Evolutionary conservation across 2,329 filamentous ascomycete genomes (phyloP), one percentile per base, ranked within the genome.

Genomic region (Colletotrichum sidae): DNA sequence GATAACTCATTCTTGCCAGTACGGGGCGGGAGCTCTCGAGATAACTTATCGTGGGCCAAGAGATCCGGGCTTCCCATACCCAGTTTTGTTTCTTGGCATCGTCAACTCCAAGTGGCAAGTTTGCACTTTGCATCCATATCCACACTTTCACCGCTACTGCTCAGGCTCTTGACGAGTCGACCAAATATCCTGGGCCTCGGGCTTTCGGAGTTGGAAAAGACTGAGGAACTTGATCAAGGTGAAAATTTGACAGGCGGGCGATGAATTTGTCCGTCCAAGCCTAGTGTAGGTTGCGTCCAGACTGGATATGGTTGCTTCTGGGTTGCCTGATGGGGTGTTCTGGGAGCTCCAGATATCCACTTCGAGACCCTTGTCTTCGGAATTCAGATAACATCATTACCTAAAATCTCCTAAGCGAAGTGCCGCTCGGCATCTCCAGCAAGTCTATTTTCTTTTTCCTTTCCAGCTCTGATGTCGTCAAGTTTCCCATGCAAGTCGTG

Each of bases 31-130:
- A 60, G 17, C 46, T 10, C 1, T 37, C 11, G 11, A 39, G 49
- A 55, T 50, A 42, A 37, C 25, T 52, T 55, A 61, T 61, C 57
- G 51, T 37, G 35, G 15, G 62, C 62, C 62, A 65, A 62, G 57
- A 62, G 57, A 61, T 56, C 12, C 25, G 41, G 39, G 25, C 39
- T 46, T 42, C 38, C 44, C 10, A n/a, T 42, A 34, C 46, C 39
- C 15, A n/a, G 34, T 44, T 35, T 52, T 42, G 46, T 3, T 45
- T 37, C 62, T 62, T 65, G 62, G 57, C 57, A 37, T 11, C 25
- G 41, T 41, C 4, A 42, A 55, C 51, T 25, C n/a, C 12, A 62
- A 17, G 47, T 45, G 17, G 17, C 17, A 17, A 17, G 17, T 17
- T 17, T 17, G 17, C 17, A 2, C 3, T 17, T 17, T 17, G 17